A percentile compares a stretch with the other conserved stretches of the same genome.
Evolutionary conservation across 768 basidiomycete genomes (phyloP).

Genomic region (Phanerochaete sordida): DNA sequence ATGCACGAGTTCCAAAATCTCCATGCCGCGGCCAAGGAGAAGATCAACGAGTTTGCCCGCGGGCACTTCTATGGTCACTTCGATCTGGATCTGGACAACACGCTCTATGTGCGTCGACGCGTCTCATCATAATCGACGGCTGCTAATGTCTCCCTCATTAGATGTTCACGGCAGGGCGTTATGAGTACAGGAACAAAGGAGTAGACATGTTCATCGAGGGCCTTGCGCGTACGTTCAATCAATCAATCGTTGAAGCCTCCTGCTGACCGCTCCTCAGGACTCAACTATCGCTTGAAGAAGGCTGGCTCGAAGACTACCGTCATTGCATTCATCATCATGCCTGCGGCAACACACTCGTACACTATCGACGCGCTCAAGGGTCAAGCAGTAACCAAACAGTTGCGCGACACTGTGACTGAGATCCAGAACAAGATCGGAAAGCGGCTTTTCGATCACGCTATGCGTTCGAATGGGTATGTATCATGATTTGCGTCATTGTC

Average conservation of each 20-base stretch:
- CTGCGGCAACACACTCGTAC: constrained; percentile 93
- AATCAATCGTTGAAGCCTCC: background rate
- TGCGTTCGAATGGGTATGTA: constrained; percentile 83
- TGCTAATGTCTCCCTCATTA: constrained; percentile 28
- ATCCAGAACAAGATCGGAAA: constrained; percentile 92
- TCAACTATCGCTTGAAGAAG: constrained; percentile 62
- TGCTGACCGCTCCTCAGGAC: constrained; percentile 26
- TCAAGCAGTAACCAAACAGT: constrained; percentile 95
- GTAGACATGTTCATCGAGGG: constrained; percentile 99
- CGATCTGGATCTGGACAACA: constrained; percentile 93
- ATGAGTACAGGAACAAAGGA: constrained; percentile 99
- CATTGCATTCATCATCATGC: constrained; percentile 99
- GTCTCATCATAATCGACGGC: background rate
- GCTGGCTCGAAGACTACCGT: constrained; percentile 75
- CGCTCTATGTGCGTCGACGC: constrained; percentile 61
- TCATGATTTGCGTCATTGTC: background rate
- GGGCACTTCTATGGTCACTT: constrained; percentile 99
- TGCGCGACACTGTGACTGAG: constrained; percentile 93
- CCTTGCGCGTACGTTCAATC: constrained; percentile 65
- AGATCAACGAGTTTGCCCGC: constrained; percentile 96
- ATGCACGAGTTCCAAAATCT: constrained; percentile 99
- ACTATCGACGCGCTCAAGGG: constrained; percentile 96
- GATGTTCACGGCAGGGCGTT: constrained; percentile 99
- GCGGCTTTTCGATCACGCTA: constrained; percentile 91
- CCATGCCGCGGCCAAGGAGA: constrained; percentile 89